A percentile compares a stretch with the other conserved stretches of the same genome.
Conservation (phyloP, 371 early-diverging fungal species). For the Coemansia sp. region DNA sequence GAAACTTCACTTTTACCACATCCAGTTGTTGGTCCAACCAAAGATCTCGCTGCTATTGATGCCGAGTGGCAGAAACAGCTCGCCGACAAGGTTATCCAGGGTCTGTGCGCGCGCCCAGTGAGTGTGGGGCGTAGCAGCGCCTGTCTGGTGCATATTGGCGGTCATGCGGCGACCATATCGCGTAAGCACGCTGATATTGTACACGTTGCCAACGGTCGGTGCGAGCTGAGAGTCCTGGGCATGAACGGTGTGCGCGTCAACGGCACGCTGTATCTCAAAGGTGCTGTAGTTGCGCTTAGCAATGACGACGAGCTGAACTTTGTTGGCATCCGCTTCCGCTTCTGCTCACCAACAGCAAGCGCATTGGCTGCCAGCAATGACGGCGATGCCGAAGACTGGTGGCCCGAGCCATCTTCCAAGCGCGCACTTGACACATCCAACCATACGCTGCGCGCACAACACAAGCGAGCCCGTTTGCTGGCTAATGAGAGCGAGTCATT, state of each 20-base stretch:
- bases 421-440: neutral
- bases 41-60: neutral
- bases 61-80: slow-evolving; percentile 35
- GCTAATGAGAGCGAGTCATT: slow-evolving; percentile 13
- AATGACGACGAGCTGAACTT: slow-evolving; percentile 47
- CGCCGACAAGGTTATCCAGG: slow-evolving; percentile 28
- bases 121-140: slow-evolving; percentile 46
- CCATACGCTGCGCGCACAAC: neutral
- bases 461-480: slow-evolving; percentile 28
- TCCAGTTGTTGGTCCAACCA: neutral
- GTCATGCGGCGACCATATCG: slow-evolving; percentile 40
- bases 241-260: slow-evolving; percentile 52
- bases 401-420: slow-evolving; percentile 20
- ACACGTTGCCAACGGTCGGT: slow-evolving; percentile 6
- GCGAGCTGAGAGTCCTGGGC: slow-evolving; percentile 36
- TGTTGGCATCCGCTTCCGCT: slow-evolving; percentile 45
- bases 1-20: neutral
- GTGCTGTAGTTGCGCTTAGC: slow-evolving; percentile 15
- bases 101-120: slow-evolving; percentile 23
- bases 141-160: slow-evolving; percentile 42
- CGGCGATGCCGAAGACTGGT: slow-evolving; percentile 29
- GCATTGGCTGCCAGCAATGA: neutral
- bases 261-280: slow-evolving; percentile 27
- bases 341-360: slow-evolving; percentile 23
- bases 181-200: slow-evolving; percentile 40